Percentiles rank a stretch among this genome's conserved stretches.
These are phyloP conservation scores for Psophocarpus tetragonolobus DNA, from an alignment of 306 rosid species.

Conservation along the genomic window DNA sequence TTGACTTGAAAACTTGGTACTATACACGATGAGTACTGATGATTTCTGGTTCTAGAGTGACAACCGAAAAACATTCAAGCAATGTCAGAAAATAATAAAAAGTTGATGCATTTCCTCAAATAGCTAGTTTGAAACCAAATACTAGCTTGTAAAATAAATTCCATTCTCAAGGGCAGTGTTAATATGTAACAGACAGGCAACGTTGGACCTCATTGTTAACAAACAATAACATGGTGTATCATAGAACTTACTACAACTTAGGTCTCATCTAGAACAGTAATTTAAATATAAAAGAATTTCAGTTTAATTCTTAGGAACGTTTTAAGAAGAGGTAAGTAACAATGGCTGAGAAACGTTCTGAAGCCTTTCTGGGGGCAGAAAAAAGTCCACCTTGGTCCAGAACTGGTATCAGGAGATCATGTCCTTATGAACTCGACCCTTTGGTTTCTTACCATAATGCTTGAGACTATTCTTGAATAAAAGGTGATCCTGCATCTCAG, in stretches of 20 bases:
- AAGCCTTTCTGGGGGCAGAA: constrained; percentile 22
- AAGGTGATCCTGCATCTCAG: constrained; percentile 22
- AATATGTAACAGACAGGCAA: constrained; percentile 18
- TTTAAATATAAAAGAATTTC: constrained; percentile 22
- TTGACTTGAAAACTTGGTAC: too few relatives aligned
- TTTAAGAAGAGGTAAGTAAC: constrained; percentile 50
- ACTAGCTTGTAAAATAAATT: constrained; percentile 7
- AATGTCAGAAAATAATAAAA: background rate
- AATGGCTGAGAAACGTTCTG: constrained; percentile 41
- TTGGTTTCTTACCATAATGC: constrained; percentile 19
- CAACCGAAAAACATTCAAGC: background rate
- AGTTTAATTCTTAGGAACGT: constrained; percentile 35
- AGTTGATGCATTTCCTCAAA: background rate
- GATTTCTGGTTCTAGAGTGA: background rate
- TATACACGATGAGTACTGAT: background rate
- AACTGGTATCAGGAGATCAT: constrained; percentile 24
- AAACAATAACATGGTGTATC: constrained; percentile 20
- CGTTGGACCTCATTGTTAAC: constrained; percentile 32
- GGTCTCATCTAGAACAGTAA: constrained; percentile 28
- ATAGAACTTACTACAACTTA: constrained; percentile 42
- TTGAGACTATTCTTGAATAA: constrained; percentile 34
- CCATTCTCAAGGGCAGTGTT: background rate
- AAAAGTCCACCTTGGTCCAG: constrained; percentile 42
- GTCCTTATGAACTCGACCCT: constrained; percentile 31
- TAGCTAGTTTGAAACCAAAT: constrained; percentile 16